phyloP scores from a whole-genome alignment of 192 early-diverging fungal species.

The Coemansia sp. region DNA sequence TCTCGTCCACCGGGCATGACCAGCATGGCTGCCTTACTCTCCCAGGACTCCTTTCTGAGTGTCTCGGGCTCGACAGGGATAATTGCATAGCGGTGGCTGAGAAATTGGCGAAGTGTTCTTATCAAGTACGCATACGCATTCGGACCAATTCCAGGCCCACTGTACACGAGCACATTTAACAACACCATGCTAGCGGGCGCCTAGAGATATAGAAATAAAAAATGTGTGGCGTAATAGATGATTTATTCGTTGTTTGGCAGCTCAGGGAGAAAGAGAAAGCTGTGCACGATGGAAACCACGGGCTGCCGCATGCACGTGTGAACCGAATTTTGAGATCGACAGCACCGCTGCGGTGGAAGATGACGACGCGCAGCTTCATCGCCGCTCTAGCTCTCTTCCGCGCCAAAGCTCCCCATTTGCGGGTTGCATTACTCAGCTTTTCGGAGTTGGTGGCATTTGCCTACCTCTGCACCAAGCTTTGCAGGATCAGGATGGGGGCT shows the following conservation, averaged over 20 bases:
- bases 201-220: neutral
- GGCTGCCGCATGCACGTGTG: neutral
- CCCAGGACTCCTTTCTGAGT: constrained; percentile 82
- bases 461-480: neutral
- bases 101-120: constrained; percentile 70
- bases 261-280: neutral
- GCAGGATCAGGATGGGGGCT: neutral
- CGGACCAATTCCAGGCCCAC: constrained; percentile 48
- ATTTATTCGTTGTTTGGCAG: neutral
- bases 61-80: constrained; percentile 77
- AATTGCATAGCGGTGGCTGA: constrained; percentile 86
- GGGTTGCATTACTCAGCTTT: neutral
- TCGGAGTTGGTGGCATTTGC: neutral
- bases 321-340: neutral
- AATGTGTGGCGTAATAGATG: neutral
- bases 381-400: neutral
- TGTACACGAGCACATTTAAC: constrained; percentile 57
- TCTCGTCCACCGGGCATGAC: constrained; percentile 93
- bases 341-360: neutral
- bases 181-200: constrained; percentile 19
- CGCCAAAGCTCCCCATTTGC: neutral
- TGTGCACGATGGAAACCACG: neutral
- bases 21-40: constrained; percentile 78
- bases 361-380: neutral
- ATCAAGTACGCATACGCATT: constrained; percentile 39